phyloP scores from a whole-genome alignment of 345 rosid genomes.

The Moringa oleifera region DNA sequence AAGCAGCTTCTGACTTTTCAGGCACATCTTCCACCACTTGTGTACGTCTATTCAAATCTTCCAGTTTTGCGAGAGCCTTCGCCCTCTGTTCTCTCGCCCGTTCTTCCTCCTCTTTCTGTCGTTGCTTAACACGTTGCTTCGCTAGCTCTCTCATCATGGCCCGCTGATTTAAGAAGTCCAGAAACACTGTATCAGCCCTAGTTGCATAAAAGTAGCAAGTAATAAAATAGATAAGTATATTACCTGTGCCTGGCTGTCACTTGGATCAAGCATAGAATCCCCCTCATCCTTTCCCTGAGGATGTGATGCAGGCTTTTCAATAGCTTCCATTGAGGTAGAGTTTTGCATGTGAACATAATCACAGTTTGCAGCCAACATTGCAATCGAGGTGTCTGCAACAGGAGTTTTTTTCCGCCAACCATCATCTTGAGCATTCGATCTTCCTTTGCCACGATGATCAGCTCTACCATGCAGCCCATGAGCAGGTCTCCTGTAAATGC shows the following conservation, averaged over 20 bases:
- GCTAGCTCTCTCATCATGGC: constrained; percentile 72
- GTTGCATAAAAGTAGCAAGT: constrained; percentile 12
- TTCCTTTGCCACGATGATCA: constrained; percentile 54
- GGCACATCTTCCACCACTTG: constrained; percentile 41
- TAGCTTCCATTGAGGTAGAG: constrained; percentile 19
- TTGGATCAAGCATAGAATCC: constrained; percentile 40
- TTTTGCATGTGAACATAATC: constrained; percentile 37
- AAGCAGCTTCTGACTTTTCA: constrained; percentile 32
- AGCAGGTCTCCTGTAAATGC: constrained; percentile 54
- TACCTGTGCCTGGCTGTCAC: constrained; percentile 55
- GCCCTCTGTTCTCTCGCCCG: constrained; percentile 83
- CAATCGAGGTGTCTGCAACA: constrained; percentile 28
- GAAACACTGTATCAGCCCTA: constrained; percentile 12
- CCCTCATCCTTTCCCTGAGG: constrained; percentile 35
- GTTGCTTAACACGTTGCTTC: constrained; percentile 59
- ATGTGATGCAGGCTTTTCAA: constrained; percentile 29
- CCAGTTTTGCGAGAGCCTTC: constrained; percentile 76
- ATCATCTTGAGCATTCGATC: constrained; percentile 41
- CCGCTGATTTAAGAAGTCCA: constrained; percentile 45
- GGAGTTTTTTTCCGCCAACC: constrained; percentile 47
- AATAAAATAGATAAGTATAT: constrained; percentile 9
- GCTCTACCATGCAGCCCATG: constrained; percentile 50
- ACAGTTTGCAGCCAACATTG: constrained; percentile 23
- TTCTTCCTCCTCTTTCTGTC: constrained; percentile 87
- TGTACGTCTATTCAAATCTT: constrained; percentile 75